Base-by-base conservation (phyloP, 208 protist genomes). In the Leishmania arabica region DNA sequence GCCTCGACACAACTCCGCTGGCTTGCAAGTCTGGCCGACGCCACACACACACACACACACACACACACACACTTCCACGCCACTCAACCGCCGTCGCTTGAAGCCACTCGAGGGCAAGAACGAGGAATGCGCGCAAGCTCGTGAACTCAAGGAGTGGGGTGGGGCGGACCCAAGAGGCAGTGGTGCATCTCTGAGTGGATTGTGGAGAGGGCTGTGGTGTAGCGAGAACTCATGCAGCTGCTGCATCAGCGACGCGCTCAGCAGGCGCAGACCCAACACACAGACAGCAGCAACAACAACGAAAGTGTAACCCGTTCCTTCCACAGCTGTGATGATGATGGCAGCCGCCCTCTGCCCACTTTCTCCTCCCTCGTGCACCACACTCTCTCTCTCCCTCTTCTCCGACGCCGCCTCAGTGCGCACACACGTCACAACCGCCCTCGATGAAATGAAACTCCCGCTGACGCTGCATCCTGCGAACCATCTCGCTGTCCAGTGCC, bases 401-500 rank as follows among this genome's bases (percentile, higher is more conserved):
- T 54, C 4, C 51, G 51, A 54, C 51, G 51, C 51, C 51, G 56
- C 56, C 5, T 9, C 56, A 31, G 24, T 31, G 24, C 27, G 60
- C 24, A n/a, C 31, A 6, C 60, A 37, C n/a, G 58, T 21, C 60
- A 40, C 60, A 66, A 1, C 21, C 37, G 7, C 69, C 69, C 45
- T 27, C 64, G 47, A 15, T 69, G 66, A 54, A n/a, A 88, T 88
- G 84, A 77, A 77, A 66, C 84, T 88, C 4, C 88, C 88, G 0
- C 86, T 78, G 76, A 86, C 91, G 2, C n/a, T 74, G 53, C 90
- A 95, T 70, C 84, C 84, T 42, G 83, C 81, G 45, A 97, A 95
- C 66, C 88, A 92, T 77, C 49, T 94, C 62, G 37, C 87, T 17
- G 93, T 93, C 64, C 93, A 97, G 79, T 88, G 91, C 47, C 88